Percentiles rank a stretch among this genome's conserved stretches.
Evolutionary conservation across 1,139 yeast species (phyloP).

Genomic region (Spathaspora sp.): DNA sequence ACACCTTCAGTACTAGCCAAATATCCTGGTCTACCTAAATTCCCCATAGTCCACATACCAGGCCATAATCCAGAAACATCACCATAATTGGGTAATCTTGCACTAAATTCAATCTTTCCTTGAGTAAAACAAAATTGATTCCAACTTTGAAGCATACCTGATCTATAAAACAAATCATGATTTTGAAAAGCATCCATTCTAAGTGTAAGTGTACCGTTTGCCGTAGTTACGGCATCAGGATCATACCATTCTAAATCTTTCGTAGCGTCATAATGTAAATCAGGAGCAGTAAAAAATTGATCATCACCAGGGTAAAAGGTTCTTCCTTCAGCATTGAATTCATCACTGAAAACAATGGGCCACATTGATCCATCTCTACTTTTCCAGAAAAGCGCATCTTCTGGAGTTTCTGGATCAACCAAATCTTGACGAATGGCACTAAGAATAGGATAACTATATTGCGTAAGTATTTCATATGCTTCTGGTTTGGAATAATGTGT

Average conservation of each 20-base stretch:
- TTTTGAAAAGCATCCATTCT: constrained; percentile 72
- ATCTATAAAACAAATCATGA: constrained; percentile 71
- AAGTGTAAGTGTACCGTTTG: constrained; percentile 61
- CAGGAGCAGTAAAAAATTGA: constrained; percentile 78
- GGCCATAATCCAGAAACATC: constrained; percentile 84
- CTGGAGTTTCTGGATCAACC: constrained; percentile 81
- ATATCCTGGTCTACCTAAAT: constrained; percentile 82
- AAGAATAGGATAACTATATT: constrained; percentile 59
- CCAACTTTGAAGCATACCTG: constrained; percentile 88
- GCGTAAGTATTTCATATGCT: constrained; percentile 48
- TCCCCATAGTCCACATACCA: constrained; percentile 88
- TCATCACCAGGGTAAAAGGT: constrained; percentile 83
- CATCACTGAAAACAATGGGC: constrained; percentile 78
- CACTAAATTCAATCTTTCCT: constrained; percentile 70
- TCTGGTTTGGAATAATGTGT: constrained; percentile 32
- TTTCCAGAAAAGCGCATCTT: constrained; percentile 43
- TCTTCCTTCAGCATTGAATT: constrained; percentile 79
- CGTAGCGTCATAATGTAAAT: constrained; percentile 78
- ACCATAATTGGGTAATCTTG: constrained; percentile 73
- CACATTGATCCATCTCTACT: constrained; percentile 58
- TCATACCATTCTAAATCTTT: constrained; percentile 84
- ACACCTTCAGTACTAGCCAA: constrained; percentile 78
- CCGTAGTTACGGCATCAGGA: constrained; percentile 77
- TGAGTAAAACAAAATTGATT: constrained; percentile 79
- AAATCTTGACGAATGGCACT: constrained; percentile 61